A percentile compares a stretch with the other conserved stretches of the same genome.
phyloP scores from a whole-genome alignment of 2,329 filamentous ascomycete genomes.

The Nannizziopsis arthrosporioides region DNA sequence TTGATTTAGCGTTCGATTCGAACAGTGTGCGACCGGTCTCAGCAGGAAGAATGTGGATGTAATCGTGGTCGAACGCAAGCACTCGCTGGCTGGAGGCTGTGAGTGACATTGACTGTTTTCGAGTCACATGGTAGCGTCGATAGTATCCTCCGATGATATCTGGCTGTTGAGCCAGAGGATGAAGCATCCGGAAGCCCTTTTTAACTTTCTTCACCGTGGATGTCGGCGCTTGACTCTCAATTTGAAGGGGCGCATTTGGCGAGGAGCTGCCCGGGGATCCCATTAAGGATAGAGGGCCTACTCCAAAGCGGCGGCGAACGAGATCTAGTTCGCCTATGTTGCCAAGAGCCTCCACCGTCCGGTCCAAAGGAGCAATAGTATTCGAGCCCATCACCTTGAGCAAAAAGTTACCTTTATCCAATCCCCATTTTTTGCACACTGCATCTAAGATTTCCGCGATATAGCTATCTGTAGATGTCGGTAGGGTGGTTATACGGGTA shows the following conservation, averaged over 20 bases:
- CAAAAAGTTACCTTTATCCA: conserved; percentile 54
- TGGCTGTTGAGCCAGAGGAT: conserved; percentile 38
- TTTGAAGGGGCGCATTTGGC: conserved; percentile 52
- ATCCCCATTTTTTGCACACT: conserved; percentile 49
- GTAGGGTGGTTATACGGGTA: conserved; percentile 41
- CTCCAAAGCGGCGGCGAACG: conserved; percentile 50
- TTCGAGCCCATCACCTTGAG: conserved; percentile 53
- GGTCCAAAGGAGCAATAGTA: conserved; percentile 52
- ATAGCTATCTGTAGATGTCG: conserved; percentile 53
- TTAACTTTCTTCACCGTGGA: conserved; percentile 34
- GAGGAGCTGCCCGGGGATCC: conserved; percentile 51
- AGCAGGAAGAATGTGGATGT: conserved; percentile 52
- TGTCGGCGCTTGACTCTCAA: conserved; percentile 28
- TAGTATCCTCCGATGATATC: conserved; percentile 40
- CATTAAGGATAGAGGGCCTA: conserved; percentile 44
- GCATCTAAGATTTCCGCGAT: conserved; percentile 56
- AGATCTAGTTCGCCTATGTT: conserved; percentile 51
- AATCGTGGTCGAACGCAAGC: conserved; percentile 53
- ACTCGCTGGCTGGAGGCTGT: conserved; percentile 49
- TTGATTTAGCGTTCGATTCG: conserved; percentile 41
- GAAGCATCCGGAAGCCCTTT: conserved; percentile 32
- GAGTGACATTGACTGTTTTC: conserved; percentile 55
- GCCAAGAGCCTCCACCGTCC: conserved; percentile 53
- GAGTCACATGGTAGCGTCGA: conserved; percentile 52
- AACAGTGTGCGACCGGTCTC: conserved; percentile 44